These are phyloP conservation scores for Aspergillus indologenus DNA, from an alignment of 495 filamentous ascomycete species.

Conservation along the genomic window DNA sequence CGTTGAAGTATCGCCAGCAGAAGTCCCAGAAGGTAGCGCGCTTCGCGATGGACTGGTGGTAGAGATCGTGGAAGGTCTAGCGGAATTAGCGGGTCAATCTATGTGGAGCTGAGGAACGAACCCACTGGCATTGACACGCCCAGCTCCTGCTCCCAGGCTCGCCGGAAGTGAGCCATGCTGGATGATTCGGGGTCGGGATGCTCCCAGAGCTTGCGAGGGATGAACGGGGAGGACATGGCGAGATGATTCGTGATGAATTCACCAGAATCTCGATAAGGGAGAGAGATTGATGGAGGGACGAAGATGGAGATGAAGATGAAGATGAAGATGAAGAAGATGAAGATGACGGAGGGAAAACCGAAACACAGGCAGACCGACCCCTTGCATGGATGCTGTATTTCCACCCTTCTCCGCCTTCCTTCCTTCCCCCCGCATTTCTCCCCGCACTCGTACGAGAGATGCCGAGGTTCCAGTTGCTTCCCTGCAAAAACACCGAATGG, in stretches of 20 bases:
- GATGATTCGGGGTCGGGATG: slow-evolving; percentile 60
- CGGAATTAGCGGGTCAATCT: neutral
- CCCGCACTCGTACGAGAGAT: no score
- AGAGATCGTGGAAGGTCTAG: slow-evolving; percentile 56
- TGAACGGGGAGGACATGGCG: neutral
- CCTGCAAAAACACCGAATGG: no score
- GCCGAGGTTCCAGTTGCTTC: no score
- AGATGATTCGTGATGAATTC: no score
- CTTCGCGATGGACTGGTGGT: slow-evolving; percentile 58
- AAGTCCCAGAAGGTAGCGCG: slow-evolving; percentile 66
- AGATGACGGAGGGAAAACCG: neutral
- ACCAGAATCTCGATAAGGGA: no score
- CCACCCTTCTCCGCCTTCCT: no score
- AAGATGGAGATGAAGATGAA: no score
- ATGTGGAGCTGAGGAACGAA: neutral
- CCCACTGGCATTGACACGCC: slow-evolving; percentile 14
- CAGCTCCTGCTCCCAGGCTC: slow-evolving; percentile 25
- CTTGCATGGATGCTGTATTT: neutral
- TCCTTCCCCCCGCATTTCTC: no score
- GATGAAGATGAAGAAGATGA: neutral
- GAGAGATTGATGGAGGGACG: no score
- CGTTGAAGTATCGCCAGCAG: slow-evolving; percentile 53
- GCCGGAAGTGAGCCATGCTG: slow-evolving; percentile 58
- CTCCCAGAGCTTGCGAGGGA: slow-evolving; percentile 54
- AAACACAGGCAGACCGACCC: neutral